phyloP scores from a whole-genome alignment of 2,329 filamentous ascomycete genomes.

The Colletotrichum simmondsii region DNA sequence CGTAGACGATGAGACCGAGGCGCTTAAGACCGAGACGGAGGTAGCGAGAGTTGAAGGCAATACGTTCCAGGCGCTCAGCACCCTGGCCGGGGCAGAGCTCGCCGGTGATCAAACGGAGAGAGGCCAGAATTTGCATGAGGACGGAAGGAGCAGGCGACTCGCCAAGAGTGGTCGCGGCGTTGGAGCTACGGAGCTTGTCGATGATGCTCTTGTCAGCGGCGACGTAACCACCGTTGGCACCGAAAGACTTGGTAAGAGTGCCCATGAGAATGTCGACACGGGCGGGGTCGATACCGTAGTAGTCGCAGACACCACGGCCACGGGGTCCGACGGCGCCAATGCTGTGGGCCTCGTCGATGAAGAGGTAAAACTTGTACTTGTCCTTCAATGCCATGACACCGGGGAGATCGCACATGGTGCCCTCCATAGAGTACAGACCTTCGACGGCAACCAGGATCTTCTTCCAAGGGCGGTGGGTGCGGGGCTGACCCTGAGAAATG shows the following conservation, averaged over 20 bases:
- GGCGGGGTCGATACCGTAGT: constrained; percentile 88
- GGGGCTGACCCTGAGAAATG: constrained; percentile 95
- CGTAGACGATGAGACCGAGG: constrained; percentile 95
- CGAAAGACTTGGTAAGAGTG: constrained; percentile 97
- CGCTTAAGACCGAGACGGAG: constrained; percentile 97
- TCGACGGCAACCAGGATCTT: constrained; percentile 98
- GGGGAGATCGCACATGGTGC: constrained; percentile 98
- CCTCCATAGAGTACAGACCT: constrained; percentile 99
- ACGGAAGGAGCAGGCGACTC: constrained; percentile 90
- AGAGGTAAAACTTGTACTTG: constrained; percentile 97
- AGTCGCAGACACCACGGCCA: constrained; percentile 95
- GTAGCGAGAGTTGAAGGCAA: constrained; percentile 98
- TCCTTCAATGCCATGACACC: constrained; percentile 87
- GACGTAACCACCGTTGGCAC: constrained; percentile 96
- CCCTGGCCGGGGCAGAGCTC: constrained; percentile 91
- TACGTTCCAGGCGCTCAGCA: constrained; percentile 92
- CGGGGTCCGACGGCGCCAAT: constrained; percentile 90
- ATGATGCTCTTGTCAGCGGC: constrained; percentile 91
- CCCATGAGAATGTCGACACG: constrained; percentile 98
- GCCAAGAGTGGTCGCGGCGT: constrained; percentile 86
- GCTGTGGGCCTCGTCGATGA: constrained; percentile 96
- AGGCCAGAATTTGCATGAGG: constrained; percentile 88
- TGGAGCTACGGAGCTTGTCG: constrained; percentile 87
- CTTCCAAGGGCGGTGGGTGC: constrained; percentile 99
- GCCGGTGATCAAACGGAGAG: constrained; percentile 88